Evolutionary conservation across 495 filamentous ascomycete species (phyloP), one percentile per base, ranked within the genome.

Genomic region (Pseudomonodictys pantanalensis): DNA sequence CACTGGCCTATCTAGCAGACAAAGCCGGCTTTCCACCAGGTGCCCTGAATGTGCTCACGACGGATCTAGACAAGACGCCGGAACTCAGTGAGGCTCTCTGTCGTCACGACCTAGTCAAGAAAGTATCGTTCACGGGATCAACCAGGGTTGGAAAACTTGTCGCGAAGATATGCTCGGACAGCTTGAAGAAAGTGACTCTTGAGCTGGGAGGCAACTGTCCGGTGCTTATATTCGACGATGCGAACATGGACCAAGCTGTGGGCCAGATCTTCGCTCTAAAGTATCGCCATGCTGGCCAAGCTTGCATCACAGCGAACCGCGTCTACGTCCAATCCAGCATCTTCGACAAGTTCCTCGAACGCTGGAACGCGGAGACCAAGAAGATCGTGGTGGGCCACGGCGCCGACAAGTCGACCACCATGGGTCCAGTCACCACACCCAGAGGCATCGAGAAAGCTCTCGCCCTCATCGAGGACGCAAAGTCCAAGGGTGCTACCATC

Each of bases 371-470:
- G 45, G 75, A 78, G 20, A 81, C 81, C 2, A 69, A 70, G 26
- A 74, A 75, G 56, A 69, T 90, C n/a, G 77, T 81, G 44, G 76
- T 89, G 20, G 86, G 86, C 11, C 85, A 89, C 62, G 86, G 86
- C 2, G 72, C 79, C 7, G 72, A 72, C 1, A 74, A 80, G 41
- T 75, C 65, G 8, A 85, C 81, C 0, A 89, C 86, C 0, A 83
- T 89, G 78, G 87, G 87, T 0, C 82, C 86, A 0, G 68, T 89
- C 28, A 89, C 86, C 0, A 88, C 84, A 0, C 77, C 82, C 0
- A 76, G 78, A 2, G 78, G 83, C 25, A 68, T 89, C 32, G 83
- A 85, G 20, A 89, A 88, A 69, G 85, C 81, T 1, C 66, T 75
- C 7, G 70, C 71, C 17, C 83, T 89, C 57, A 78, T 88, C 39